Base-by-base conservation (phyloP, 768 basidiomycete genomes). In the Phaffia tasmanica region DNA sequence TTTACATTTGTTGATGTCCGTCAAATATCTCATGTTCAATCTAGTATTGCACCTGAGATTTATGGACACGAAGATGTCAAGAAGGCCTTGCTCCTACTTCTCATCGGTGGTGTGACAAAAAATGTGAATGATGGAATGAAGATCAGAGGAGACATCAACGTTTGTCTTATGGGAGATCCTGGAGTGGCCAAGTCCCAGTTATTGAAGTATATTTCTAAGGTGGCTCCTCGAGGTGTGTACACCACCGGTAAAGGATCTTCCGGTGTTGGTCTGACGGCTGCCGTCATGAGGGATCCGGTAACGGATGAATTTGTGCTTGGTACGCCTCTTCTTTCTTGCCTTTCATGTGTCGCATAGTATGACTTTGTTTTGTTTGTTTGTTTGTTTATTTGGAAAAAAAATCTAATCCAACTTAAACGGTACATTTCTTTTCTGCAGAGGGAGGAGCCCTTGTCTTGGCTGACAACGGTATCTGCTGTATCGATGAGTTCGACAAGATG, bases 401-500 rank as follows among this genome's bases (percentile, higher is more conserved):
- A 35, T 19, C 56, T 9, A 16, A n/a, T 9, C 57, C 21, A 62
- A 25, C 42, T 48, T 49, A 8, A 1, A 11, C 35, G 35, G 42
- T 29, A 21, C 30, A 48, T 25, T 27, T 19, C 15, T 29, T 2
- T 29, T 29, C 32, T 63, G 29, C 77, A 97, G 95, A 99, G 89
- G 95, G 95, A 5, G 95, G 95, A 32, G 95, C 95, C n/a, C 83
- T 99, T 62, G 95, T 99, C 19, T 83, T 99, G 57, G 94, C 95
- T 15, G 95, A 99, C 77, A 99, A 99, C 71, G 95, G 95, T 32
- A 99, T 99, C 73, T 97, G 93, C 79, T 98, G 94, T 77, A 99
- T 99, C 70, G 95, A 99, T 71, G 95, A 99, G 75, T 99, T 99
- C 74, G 95, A 99, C 80, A 98, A 99, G 77, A 99, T 99, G 95